A percentile compares a stretch with the other conserved stretches of the same genome.
Conservation (phyloP, 305 asterid genomes). For the Fraxinus paxiana region DNA sequence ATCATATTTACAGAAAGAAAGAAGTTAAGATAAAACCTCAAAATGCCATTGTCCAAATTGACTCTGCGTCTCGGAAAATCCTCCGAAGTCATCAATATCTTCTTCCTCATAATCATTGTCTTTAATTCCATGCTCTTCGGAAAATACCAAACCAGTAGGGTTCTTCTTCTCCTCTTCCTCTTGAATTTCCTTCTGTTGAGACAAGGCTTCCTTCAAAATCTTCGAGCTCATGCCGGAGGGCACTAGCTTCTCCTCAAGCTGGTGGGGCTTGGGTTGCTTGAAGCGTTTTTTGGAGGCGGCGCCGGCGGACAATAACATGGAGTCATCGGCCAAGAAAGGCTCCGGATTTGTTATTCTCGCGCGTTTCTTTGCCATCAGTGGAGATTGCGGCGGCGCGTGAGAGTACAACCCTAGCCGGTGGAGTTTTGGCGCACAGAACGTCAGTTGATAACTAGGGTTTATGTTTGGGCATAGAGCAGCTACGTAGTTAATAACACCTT, state of each 20-base stretch:
- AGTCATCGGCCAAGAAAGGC: constrained; percentile 55
- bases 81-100: constrained; percentile 62
- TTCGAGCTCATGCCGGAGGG: constrained; percentile 67
- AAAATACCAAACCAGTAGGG: constrained; percentile 27
- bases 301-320: constrained; percentile 38
- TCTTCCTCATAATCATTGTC: constrained; percentile 44
- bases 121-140: constrained; percentile 27
- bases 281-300: constrained; percentile 53
- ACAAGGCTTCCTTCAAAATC: constrained; percentile 65
- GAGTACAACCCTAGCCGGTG: not conserved
- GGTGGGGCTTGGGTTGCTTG: constrained; percentile 69
- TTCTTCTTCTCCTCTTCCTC: constrained; percentile 56
- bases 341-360: constrained; percentile 67
- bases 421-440: not conserved
- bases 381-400: not conserved
- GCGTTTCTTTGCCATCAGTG: constrained; percentile 71
- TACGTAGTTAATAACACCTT: too few relatives aligned
- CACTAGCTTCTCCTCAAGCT: constrained; percentile 53
- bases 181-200: constrained; percentile 78
- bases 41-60: constrained; percentile 57
- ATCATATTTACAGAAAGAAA: not conserved
- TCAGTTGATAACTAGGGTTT: too few relatives aligned
- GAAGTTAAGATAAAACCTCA: constrained; percentile 34
- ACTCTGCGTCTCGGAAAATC: constrained; percentile 65
- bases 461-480: too few relatives aligned